phyloP scores from a whole-genome alignment of 345 rosid species.

The Corymbia maculata region DNA sequence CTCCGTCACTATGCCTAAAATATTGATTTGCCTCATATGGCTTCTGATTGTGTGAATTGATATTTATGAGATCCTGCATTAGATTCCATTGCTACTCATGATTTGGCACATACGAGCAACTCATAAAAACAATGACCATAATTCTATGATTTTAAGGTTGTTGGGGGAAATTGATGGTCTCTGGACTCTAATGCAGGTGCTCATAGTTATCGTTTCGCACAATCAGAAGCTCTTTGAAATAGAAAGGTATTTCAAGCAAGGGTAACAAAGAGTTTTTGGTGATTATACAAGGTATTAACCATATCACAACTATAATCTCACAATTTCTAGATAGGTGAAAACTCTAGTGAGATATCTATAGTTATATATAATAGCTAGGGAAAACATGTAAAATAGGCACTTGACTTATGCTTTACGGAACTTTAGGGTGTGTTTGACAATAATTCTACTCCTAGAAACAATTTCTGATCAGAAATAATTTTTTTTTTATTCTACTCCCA shows the following conservation, averaged over 20 bases:
- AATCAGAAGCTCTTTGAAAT: not conserved
- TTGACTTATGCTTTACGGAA: not conserved
- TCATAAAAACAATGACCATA: not conserved
- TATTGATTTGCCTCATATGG: conserved; percentile 45
- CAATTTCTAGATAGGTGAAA: not conserved
- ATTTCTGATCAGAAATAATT: too few species aligned
- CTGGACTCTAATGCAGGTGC: not conserved
- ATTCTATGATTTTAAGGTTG: not conserved
- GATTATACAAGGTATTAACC: not conserved
- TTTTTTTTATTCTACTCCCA: too few species aligned
- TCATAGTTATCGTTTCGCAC: not conserved
- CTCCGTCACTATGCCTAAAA: conserved; percentile 72
- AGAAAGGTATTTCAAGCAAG: not conserved
- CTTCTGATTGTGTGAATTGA: conserved; percentile 13
- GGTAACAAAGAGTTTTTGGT: not conserved
- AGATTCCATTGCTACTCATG: not conserved
- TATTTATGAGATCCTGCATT: conserved; percentile 40
- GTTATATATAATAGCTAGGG: not conserved
- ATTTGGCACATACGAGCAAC: not conserved
- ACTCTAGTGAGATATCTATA: not conserved
- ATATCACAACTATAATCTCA: not conserved
- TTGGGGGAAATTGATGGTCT: not conserved
- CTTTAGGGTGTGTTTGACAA: too few species aligned
- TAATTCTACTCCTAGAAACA: too few species aligned
- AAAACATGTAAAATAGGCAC: not conserved